Conservation (phyloP, 305 asterid species). For the Solanum hybrid region DNA sequence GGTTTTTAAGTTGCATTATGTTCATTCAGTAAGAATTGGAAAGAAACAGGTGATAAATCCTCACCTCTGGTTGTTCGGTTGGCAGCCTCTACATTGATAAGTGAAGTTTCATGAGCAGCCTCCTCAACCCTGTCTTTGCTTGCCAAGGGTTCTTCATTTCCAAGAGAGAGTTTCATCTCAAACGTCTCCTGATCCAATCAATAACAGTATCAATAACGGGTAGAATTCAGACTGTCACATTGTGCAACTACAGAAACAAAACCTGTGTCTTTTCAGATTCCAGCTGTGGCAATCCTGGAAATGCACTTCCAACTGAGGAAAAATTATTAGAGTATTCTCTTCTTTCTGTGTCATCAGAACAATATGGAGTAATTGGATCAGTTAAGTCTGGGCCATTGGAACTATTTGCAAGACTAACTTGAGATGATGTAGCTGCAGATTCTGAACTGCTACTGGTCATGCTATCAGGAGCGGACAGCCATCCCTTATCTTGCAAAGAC, state of each 20-base stretch:
- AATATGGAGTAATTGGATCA: constrained; percentile 25
- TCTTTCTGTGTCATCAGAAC: constrained; percentile 33
- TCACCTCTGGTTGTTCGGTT: constrained; percentile 48
- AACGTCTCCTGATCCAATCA: constrained; percentile 42
- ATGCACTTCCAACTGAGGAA: constrained; percentile 26
- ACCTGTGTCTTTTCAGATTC: constrained; percentile 51
- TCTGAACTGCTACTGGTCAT: constrained; percentile 55
- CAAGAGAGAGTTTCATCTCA: constrained; percentile 26
- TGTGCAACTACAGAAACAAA: not conserved
- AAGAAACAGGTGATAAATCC: not conserved
- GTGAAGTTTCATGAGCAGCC: constrained; percentile 32
- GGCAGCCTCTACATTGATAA: constrained; percentile 29
- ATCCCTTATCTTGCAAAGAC: constrained; percentile 62
- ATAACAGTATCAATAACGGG: not conserved
- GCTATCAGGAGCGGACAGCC: constrained; percentile 88
- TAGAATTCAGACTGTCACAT: not conserved
- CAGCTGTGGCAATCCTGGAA: constrained; percentile 24
- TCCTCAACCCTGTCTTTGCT: constrained; percentile 48
- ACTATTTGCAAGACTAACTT: constrained; percentile 50
- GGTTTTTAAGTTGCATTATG: not conserved
- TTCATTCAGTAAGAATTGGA: not conserved
- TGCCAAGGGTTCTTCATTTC: constrained; percentile 35
- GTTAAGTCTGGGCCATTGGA: constrained; percentile 41
- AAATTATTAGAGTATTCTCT: constrained; percentile 20
- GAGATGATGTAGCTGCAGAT: constrained; percentile 48